These are phyloP conservation scores for Fallopia convolvulus DNA, from an alignment of 148 eudicot genomes.

Conservation along the genomic window DNA sequence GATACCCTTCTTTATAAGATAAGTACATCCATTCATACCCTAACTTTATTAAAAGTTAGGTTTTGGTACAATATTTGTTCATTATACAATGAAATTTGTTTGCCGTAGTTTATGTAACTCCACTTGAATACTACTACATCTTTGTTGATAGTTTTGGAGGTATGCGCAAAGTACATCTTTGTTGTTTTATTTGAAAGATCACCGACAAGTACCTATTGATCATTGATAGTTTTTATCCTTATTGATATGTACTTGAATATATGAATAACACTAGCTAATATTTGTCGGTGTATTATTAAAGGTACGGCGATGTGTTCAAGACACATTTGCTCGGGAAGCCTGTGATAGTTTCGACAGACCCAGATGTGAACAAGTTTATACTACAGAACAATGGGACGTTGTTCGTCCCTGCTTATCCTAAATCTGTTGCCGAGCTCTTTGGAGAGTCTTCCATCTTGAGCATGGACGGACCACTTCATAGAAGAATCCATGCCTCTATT, in stretches of 20 bases:
- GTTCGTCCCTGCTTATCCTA: slow-evolving; percentile 72
- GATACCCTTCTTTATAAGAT: too few species aligned
- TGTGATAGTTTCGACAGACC: slow-evolving; percentile 80
- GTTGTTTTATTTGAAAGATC: too few species aligned
- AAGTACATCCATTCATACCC: too few species aligned
- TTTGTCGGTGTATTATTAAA: background rate
- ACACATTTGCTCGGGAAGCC: slow-evolving; percentile 75
- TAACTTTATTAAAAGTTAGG: background rate
- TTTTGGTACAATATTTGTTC: background rate
- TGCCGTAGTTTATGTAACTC: too few species aligned
- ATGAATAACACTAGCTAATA: background rate
- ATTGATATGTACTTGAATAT: background rate
- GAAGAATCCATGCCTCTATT: slow-evolving; percentile 55
- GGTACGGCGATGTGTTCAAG: slow-evolving; percentile 83
- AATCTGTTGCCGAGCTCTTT: slow-evolving; percentile 62
- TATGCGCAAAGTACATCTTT: too few species aligned
- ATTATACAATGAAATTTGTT: too few species aligned
- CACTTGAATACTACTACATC: too few species aligned
- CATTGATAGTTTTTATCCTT: background rate
- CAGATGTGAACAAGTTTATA: slow-evolving; percentile 65
- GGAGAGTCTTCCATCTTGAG: slow-evolving; percentile 70
- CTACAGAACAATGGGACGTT: slow-evolving; percentile 64
- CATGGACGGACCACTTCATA: slow-evolving; percentile 59
- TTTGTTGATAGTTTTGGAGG: too few species aligned
- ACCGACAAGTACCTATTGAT: too few species aligned